These are phyloP conservation scores for Trichophyton benhamiae DNA, from an alignment of 2,329 filamentous ascomycete genomes.

Conservation along the genomic window DNA sequence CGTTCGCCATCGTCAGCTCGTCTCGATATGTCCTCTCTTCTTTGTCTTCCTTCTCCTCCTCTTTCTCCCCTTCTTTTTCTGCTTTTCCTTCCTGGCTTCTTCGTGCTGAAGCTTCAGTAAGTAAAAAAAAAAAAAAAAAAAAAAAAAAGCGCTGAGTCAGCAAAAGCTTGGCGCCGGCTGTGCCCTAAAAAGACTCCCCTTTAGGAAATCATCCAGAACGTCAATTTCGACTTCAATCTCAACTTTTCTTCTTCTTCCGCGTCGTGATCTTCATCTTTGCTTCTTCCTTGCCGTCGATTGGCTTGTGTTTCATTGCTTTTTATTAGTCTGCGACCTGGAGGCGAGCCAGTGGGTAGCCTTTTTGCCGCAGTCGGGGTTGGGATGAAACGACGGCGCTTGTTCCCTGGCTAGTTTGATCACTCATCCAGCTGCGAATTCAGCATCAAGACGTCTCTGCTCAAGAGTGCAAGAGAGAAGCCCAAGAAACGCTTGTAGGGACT, in stretches of 20 bases:
- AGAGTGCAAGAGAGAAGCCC: neutral
- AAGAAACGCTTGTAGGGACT: neutral
- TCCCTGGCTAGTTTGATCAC: neutral
- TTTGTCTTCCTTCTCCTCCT: neutral
- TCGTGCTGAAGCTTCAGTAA: neutral
- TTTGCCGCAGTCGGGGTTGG: neutral
- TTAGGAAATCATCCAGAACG: neutral
- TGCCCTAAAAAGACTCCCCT: neutral
- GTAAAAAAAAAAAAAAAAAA: neutral
- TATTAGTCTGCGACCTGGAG: neutral
- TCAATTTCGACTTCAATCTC: neutral
- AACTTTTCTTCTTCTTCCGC: neutral
- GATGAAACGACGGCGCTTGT: neutral
- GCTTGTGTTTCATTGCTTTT: neutral
- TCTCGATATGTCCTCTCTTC: neutral
- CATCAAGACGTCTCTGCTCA: no score
- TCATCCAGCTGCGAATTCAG: neutral
- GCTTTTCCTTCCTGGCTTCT: neutral
- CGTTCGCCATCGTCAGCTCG: slow-evolving; percentile 15
- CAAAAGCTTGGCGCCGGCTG: neutral
- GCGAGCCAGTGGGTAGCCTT: neutral
- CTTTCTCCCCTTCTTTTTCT: neutral
- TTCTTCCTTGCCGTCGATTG: neutral
- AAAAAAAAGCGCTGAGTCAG: neutral
- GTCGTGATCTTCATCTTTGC: neutral